Percentiles rank a stretch among this genome's conserved stretches.
Conservation (phyloP, 2,329 filamentous ascomycete species). For the Paraconiothyrium brasiliense region DNA sequence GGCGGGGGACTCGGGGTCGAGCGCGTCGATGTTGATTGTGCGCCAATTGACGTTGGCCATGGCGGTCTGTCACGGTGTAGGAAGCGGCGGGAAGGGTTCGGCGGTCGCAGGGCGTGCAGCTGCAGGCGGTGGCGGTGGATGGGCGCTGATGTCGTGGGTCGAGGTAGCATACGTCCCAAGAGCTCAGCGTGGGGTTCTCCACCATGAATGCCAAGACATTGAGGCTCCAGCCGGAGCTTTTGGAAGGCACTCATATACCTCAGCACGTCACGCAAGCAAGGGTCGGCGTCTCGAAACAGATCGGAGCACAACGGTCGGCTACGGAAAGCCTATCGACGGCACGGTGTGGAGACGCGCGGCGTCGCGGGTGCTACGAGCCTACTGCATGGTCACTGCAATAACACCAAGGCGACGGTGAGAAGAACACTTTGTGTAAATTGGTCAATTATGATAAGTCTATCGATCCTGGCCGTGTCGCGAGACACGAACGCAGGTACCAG, state of each 20-base stretch:
- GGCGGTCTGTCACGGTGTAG: slow-evolving; percentile 24
- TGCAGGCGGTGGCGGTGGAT: slow-evolving; percentile 23
- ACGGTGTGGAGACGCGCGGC: slow-evolving; percentile 34
- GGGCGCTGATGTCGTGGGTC: slow-evolving; percentile 30
- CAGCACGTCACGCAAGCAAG: slow-evolving; percentile 46
- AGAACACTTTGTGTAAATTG: slow-evolving; percentile 39
- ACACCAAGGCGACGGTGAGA: slow-evolving; percentile 19
- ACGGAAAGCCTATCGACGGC: slow-evolving; percentile 29
- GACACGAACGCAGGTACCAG: slow-evolving; percentile 38
- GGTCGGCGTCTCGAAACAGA: slow-evolving; percentile 39
- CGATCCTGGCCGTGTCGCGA: slow-evolving; percentile 41
- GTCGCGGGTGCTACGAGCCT: slow-evolving; percentile 38
- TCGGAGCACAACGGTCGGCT: slow-evolving; percentile 29
- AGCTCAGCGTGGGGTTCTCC: slow-evolving; percentile 40
- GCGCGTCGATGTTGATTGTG: slow-evolving; percentile 92
- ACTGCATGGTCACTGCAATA: slow-evolving; percentile 19
- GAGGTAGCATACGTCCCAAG: slow-evolving; percentile 31
- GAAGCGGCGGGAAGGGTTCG: slow-evolving; percentile 15
- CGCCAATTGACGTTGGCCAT: slow-evolving; percentile 71
- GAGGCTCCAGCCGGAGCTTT: slow-evolving; percentile 32
- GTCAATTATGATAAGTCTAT: slow-evolving; percentile 48
- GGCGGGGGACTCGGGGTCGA: slow-evolving; percentile 86
- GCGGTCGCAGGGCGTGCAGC: slow-evolving; percentile 19
- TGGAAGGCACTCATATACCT: slow-evolving; percentile 28
- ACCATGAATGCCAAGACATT: slow-evolving; percentile 39